Evolutionary conservation across 306 rosid species (phyloP), one percentile per base, ranked within the genome.

Genomic region (Arachis hypogaea): DNA sequence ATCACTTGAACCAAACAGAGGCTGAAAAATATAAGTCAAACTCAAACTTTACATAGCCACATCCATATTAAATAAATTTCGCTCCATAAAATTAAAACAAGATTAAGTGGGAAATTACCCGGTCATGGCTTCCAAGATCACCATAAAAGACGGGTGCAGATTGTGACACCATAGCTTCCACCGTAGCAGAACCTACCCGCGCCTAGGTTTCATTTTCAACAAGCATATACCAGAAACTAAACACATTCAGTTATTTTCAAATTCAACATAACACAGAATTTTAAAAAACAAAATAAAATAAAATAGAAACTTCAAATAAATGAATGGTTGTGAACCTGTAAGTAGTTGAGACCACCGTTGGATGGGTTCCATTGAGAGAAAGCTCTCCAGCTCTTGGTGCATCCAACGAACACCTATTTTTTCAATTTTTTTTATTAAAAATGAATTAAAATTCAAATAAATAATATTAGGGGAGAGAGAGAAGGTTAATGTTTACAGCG

Each of bases 131-230:
- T 82, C 93, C 91, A 72, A 95, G 86, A 82, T 94, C 92, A 11
- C 99, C 97, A 12, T 94, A 88, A 82, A 92, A 95, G 4, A 90
- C 84, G 0, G 93, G 90, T 2, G 96, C 95, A 0, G 93, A 85
- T 69, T 73, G 80, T 63, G 98, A 87, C 0, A 88, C 76, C 99
- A 95, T 95, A 50, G 96, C 96, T 87, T 88, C 99, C 88, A 92
- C 98, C 78, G 57, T 73, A 62, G 80, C 83, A 10, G 86, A 86
- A 56, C 99, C 99, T 16, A 80, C 88, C 11, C 92, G 86, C 66
- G 80, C 93, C 96, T 88, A 50, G 1, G 66, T 69, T 69, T 43
- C 38, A 33, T 2, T 33, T 33, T 33, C 4, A 33, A 4, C 71
- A 77, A 76, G 22, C 49, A 68, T 5, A 16, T 45, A 45, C 51